Evolutionary conservation across 768 basidiomycete genomes (phyloP).

Genomic region (Lactifluus subvellereus): DNA sequence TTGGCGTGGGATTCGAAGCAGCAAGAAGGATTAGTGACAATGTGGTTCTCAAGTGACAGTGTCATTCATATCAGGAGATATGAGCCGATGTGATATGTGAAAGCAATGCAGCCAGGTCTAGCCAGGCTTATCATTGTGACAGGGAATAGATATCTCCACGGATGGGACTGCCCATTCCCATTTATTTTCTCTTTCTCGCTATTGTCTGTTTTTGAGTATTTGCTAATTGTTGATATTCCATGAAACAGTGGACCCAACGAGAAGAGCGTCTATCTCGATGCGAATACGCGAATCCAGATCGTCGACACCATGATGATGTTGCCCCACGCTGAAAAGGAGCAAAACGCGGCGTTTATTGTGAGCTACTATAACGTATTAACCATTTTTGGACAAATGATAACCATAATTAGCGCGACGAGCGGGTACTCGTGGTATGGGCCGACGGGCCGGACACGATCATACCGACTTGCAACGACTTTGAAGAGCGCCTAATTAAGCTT

Average conservation of each 20-base stretch:
- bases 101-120: background rate
- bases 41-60: background rate
- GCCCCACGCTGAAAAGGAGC: slow-evolving; percentile 52
- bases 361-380: slow-evolving; percentile 28
- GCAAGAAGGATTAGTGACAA: background rate
- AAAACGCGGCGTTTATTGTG: slow-evolving; percentile 69
- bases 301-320: slow-evolving; percentile 73
- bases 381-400: background rate
- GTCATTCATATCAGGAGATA: slow-evolving; percentile 2
- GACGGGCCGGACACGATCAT: slow-evolving; percentile 76
- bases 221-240: slow-evolving; percentile 2
- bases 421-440: slow-evolving; percentile 80
- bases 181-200: background rate
- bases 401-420: slow-evolving; percentile 62
- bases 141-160: background rate
- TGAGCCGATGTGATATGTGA: slow-evolving; percentile 4
- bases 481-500: slow-evolving; percentile 51
- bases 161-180: background rate
- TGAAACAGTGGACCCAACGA: slow-evolving; percentile 30
- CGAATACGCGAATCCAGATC: slow-evolving; percentile 72
- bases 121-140: background rate
- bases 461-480: slow-evolving; percentile 45
- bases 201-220: background rate
- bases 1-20: slow-evolving; percentile 1
- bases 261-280: slow-evolving; percentile 41